A percentile compares a stretch with the other conserved stretches of the same genome.
Conservation (phyloP, 192 early-diverging fungal genomes). For the Gryganskiella cystojenkinii region DNA sequence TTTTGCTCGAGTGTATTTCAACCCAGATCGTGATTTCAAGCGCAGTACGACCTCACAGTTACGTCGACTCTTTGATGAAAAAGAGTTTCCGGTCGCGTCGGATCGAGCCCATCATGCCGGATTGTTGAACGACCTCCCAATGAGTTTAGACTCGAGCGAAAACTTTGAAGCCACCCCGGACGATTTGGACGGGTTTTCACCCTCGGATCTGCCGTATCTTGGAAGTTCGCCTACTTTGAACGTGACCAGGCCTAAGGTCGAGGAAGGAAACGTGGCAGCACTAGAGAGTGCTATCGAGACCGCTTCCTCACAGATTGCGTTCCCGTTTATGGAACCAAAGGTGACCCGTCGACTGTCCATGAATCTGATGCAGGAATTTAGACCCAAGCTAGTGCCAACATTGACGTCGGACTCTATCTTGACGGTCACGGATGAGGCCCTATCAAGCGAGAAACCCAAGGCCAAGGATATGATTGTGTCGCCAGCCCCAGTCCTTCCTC, state of each 20-base stretch:
- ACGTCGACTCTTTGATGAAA: slow-evolving; percentile 70
- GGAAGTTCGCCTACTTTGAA: slow-evolving; percentile 55
- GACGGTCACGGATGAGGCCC: slow-evolving; percentile 33
- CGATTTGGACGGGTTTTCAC: slow-evolving; percentile 22
- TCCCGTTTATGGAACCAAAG: slow-evolving; percentile 57
- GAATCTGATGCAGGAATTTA: slow-evolving; percentile 61
- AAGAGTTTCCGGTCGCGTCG: slow-evolving; percentile 52
- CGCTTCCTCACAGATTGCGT: slow-evolving; percentile 46
- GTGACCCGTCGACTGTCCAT: slow-evolving; percentile 61
- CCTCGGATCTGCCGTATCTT: slow-evolving; percentile 56
- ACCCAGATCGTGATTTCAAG: slow-evolving; percentile 83
- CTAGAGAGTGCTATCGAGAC: slow-evolving; percentile 52
- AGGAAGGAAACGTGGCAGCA: slow-evolving; percentile 46
- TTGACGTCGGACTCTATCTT: slow-evolving; percentile 40
- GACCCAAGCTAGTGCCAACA: slow-evolving; percentile 28
- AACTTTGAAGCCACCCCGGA: slow-evolving; percentile 16
- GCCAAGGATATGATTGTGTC: not conserved
- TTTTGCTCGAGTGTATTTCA: slow-evolving; percentile 82
- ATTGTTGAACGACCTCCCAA: slow-evolving; percentile 58
- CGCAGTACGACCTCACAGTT: slow-evolving; percentile 71
- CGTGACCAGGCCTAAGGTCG: slow-evolving; percentile 35
- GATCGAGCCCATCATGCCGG: slow-evolving; percentile 56
- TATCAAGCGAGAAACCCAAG: slow-evolving; percentile 11
- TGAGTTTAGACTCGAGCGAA: slow-evolving; percentile 48
- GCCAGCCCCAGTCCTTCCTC: slow-evolving; percentile 16